phyloP scores from a whole-genome alignment of 169 alveolate genomes.

The Plasmodium sp. region DNA sequence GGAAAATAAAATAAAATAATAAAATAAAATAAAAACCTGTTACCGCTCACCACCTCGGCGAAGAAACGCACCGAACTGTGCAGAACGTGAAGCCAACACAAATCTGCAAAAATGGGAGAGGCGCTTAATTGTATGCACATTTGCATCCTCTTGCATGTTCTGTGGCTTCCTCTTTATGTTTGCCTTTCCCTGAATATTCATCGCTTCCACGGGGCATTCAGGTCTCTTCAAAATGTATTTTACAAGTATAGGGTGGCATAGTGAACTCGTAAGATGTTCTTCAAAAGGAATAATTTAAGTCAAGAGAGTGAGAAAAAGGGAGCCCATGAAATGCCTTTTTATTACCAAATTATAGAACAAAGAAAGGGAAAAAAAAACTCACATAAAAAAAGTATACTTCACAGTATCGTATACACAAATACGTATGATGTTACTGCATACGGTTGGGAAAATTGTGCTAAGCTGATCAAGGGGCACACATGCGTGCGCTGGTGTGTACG shows the following conservation, averaged over 20 bases:
- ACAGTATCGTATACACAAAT: background rate
- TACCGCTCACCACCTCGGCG: background rate
- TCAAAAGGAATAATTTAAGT: background rate
- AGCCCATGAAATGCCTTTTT: background rate
- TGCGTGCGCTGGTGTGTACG: background rate
- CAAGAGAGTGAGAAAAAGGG: background rate
- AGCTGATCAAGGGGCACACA: background rate
- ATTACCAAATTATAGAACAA: background rate
- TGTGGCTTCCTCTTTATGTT: background rate
- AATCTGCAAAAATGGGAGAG: background rate
- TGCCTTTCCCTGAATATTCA: background rate
- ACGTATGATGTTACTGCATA: background rate
- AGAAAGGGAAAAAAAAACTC: background rate
- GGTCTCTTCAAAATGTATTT: background rate
- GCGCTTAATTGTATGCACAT: background rate
- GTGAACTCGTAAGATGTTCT: background rate
- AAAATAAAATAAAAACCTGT: background rate
- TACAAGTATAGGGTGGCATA: background rate
- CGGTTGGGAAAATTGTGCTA: background rate
- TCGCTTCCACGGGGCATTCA: background rate
- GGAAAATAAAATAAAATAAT: background rate
- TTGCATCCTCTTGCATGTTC: background rate
- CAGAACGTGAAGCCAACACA: background rate
- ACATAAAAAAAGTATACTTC: background rate
- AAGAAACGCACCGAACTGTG: background rate